Evolutionary conservation across 139 green algal species (phyloP).

Genomic region (Micromonas commoda): DNA sequence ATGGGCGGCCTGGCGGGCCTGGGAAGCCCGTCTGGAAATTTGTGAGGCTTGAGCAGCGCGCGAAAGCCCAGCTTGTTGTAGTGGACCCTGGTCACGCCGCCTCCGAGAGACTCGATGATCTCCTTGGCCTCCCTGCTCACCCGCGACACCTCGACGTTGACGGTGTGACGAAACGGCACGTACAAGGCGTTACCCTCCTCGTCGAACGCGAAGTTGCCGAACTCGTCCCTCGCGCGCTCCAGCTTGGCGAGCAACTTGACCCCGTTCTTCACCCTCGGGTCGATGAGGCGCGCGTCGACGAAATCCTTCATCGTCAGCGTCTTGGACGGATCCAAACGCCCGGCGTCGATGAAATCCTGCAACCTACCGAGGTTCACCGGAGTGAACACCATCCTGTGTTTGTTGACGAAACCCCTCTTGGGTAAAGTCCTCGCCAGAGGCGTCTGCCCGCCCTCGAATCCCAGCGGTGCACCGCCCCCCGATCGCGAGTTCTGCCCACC

Average conservation of each 20-base stretch:
- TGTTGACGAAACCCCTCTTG: constrained; percentile 66
- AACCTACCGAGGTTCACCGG: constrained; percentile 63
- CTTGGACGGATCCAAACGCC: constrained; percentile 54
- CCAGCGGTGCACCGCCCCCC: constrained; percentile 44
- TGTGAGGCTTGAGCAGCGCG: constrained; percentile 69
- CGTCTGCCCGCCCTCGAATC: constrained; percentile 76
- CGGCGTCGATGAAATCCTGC: constrained; percentile 51
- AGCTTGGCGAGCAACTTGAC: constrained; percentile 72
- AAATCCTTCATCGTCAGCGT: constrained; percentile 89
- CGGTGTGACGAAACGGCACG: constrained; percentile 37
- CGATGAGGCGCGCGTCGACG: constrained; percentile 55
- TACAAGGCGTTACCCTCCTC: neutral
- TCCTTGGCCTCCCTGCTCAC: constrained; percentile 44
- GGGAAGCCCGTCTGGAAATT: constrained; percentile 69
- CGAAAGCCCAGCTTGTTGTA: constrained; percentile 83
- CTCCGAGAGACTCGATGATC: constrained; percentile 61
- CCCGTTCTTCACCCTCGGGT: constrained; percentile 60
- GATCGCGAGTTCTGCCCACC: constrained; percentile 68
- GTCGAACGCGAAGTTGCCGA: neutral
- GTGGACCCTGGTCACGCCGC: constrained; percentile 78
- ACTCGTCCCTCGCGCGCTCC: neutral
- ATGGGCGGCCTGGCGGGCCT: constrained; percentile 60
- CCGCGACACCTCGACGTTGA: constrained; percentile 70
- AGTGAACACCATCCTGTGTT: constrained; percentile 47
- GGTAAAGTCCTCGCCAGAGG: constrained; percentile 55